Evolutionary conservation across 805 yeast genomes (phyloP).

Genomic region (Hanseniaspora taiwanica): DNA sequence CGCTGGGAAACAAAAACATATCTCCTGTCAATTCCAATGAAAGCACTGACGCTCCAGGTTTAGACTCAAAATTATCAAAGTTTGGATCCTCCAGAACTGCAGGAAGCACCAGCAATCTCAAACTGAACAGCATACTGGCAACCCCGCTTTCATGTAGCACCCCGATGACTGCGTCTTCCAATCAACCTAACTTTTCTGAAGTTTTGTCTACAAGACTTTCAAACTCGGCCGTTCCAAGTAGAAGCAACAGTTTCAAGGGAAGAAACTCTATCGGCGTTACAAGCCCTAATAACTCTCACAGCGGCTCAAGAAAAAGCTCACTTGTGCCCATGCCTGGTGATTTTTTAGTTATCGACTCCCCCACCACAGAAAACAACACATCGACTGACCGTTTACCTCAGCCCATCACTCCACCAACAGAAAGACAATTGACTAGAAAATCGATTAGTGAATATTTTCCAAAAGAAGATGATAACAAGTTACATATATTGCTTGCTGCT

Average conservation of each 20-base stretch:
- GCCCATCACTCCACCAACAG: neutral
- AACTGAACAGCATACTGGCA: too few relatives aligned
- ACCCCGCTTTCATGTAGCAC: too few relatives aligned
- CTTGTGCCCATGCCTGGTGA: slow-evolving; percentile 25
- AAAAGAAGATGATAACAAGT: slow-evolving; percentile 69
- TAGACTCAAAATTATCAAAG: too few relatives aligned
- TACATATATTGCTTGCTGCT: slow-evolving; percentile 82
- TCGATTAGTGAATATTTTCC: slow-evolving; percentile 64
- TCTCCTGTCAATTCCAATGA: too few relatives aligned
- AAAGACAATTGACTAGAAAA: slow-evolving; percentile 40
- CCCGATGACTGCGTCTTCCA: too few relatives aligned
- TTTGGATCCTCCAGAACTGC: too few relatives aligned
- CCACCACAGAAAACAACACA: neutral
- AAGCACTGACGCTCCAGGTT: too few relatives aligned
- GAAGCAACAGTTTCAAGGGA: neutral
- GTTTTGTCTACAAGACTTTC: too few relatives aligned
- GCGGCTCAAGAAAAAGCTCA: slow-evolving; percentile 12
- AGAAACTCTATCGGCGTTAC: neutral
- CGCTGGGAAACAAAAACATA: too few relatives aligned
- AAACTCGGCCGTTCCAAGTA: neutral
- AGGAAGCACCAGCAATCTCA: too few relatives aligned
- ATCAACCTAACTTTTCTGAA: neutral
- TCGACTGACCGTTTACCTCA: neutral
- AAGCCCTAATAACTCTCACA: neutral
- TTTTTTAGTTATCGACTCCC: slow-evolving; percentile 18